Percentiles rank a stretch among this genome's conserved stretches.
Evolutionary conservation across 345 rosid genomes (phyloP).

Genomic region (Salix purpurea): DNA sequence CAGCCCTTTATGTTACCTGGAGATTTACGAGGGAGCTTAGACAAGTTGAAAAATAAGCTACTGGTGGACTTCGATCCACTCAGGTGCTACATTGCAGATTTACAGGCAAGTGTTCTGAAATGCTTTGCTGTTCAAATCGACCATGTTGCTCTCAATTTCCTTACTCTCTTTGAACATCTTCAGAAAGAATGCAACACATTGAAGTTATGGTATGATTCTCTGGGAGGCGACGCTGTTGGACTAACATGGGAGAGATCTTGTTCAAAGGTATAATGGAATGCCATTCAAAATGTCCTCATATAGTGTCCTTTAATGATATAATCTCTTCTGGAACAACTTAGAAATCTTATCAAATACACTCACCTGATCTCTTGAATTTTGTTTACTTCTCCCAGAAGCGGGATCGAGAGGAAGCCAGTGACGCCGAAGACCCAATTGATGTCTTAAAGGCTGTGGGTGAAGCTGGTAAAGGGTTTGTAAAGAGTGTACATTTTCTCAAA

Average conservation of each 20-base stretch:
- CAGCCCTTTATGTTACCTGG: slow-evolving; percentile 48
- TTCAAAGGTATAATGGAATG: slow-evolving; percentile 50
- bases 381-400: slow-evolving; percentile 51
- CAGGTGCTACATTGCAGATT: slow-evolving; percentile 54
- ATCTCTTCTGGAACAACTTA: neutral
- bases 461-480: slow-evolving; percentile 79
- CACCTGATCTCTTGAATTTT: neutral
- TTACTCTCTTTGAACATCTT: slow-evolving; percentile 13
- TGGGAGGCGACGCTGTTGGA: slow-evolving; percentile 84
- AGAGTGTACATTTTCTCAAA: slow-evolving; percentile 61
- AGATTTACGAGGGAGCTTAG: slow-evolving; percentile 52
- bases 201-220: slow-evolving; percentile 78
- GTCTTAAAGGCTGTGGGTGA: slow-evolving; percentile 57
- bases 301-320: neutral
- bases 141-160: neutral
- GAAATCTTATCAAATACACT: neutral
- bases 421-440: slow-evolving; percentile 40
- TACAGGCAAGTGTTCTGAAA: slow-evolving; percentile 51
- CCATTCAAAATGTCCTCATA: neutral
- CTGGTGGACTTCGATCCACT: slow-evolving; percentile 76
- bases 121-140: neutral
- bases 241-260: slow-evolving; percentile 61
- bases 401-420: slow-evolving; percentile 43
- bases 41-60: slow-evolving; percentile 51
- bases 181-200: slow-evolving; percentile 58